Percentiles rank a stretch among this genome's conserved stretches.
Evolutionary conservation across 2,329 filamentous ascomycete genomes (phyloP).

Genomic region (Fusarium floridanum): DNA sequence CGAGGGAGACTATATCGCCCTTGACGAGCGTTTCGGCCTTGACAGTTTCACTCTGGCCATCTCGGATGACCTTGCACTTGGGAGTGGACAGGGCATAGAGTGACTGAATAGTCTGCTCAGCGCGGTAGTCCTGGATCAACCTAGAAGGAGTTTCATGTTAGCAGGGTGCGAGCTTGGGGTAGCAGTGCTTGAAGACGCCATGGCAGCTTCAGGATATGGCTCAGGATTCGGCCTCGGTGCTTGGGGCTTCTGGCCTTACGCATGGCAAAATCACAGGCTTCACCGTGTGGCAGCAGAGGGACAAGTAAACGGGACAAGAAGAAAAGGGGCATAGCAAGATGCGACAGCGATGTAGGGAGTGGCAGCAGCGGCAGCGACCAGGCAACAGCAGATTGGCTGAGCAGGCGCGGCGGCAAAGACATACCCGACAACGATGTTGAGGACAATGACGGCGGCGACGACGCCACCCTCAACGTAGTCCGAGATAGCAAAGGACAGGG

Average conservation of each 20-base stretch:
- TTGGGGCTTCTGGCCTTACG: constrained; percentile 46
- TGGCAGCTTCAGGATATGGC: constrained; percentile 48
- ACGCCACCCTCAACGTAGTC: constrained; percentile 75
- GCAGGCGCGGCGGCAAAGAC: constrained; percentile 48
- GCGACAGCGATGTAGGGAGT: constrained; percentile 33
- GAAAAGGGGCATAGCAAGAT: constrained; percentile 32
- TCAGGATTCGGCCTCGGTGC: constrained; percentile 43
- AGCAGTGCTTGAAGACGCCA: constrained; percentile 30
- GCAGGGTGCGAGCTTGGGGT: constrained; percentile 36
- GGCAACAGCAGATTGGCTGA: constrained; percentile 39
- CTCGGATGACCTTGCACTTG: constrained; percentile 70
- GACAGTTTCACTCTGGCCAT: constrained; percentile 63
- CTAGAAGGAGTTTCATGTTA: constrained; percentile 51
- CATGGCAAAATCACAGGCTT: constrained; percentile 46
- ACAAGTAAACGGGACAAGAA: constrained; percentile 15
- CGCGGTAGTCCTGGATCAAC: constrained; percentile 71
- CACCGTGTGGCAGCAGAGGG: constrained; percentile 44
- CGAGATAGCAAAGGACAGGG: constrained; percentile 73
- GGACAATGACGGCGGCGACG: constrained; percentile 72
- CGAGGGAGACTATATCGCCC: constrained; percentile 74
- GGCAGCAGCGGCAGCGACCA: constrained; percentile 27
- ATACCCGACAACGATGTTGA: constrained; percentile 76
- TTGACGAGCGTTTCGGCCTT: constrained; percentile 71
- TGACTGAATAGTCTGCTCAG: constrained; percentile 73
- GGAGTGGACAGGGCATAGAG: constrained; percentile 70